phyloP scores from a whole-genome alignment of 2,329 filamentous ascomycete species.

The Xylariaceae sp. region DNA sequence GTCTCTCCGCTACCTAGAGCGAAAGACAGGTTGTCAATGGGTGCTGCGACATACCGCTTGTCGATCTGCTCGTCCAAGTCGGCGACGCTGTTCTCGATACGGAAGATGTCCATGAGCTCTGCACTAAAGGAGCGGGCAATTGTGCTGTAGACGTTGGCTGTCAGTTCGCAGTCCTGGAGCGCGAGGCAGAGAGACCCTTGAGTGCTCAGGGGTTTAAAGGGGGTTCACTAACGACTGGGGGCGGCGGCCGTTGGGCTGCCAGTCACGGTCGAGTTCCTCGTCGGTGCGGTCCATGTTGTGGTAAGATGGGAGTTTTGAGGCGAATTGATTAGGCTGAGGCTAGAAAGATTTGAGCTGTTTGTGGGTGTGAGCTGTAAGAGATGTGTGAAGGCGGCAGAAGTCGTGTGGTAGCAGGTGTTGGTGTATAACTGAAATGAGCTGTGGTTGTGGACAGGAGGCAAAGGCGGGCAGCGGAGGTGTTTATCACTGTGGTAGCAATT shows the following conservation, averaged over 20 bases:
- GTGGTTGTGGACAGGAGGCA: background rate
- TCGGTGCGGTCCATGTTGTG: slow-evolving; percentile 48
- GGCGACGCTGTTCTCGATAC: slow-evolving; percentile 74
- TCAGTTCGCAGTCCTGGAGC: slow-evolving; percentile 17
- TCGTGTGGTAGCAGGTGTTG: no score
- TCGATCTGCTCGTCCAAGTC: slow-evolving; percentile 73
- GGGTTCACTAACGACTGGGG: slow-evolving; percentile 73
- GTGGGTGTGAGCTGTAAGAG: no score
- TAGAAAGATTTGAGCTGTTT: no score
- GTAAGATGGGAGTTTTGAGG: no score
- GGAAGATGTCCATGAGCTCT: slow-evolving; percentile 85
- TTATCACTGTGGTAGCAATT: background rate
- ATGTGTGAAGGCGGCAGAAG: no score
- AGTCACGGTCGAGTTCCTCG: slow-evolving; percentile 71
- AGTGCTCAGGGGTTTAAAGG: slow-evolving; percentile 6
- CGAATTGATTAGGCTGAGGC: no score
- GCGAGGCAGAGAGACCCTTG: background rate
- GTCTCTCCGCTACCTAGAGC: background rate
- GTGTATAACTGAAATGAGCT: no score
- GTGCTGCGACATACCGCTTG: slow-evolving; percentile 65
- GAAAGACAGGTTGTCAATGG: background rate
- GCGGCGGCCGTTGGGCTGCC: slow-evolving; percentile 74
- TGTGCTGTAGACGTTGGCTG: slow-evolving; percentile 54
- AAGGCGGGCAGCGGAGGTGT: background rate
- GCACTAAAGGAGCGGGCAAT: slow-evolving; percentile 84